Evolutionary conservation across 805 yeast genomes (phyloP).

Genomic region (Wickerhamiella kurtzmanii): DNA sequence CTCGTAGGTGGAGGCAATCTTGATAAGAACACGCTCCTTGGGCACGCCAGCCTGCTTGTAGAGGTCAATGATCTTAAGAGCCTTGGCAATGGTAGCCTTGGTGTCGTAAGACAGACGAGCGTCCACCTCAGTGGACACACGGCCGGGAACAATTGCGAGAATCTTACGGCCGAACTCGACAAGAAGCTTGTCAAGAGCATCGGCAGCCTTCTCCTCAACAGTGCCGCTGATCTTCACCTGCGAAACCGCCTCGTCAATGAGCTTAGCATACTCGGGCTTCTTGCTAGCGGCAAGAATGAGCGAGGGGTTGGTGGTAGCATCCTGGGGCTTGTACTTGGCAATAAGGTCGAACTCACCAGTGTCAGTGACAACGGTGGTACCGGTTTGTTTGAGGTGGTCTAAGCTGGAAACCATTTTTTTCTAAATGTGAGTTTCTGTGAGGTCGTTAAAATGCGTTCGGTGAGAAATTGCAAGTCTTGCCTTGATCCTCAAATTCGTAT

Average conservation of each 20-base stretch:
- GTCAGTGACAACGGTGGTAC: constrained; percentile 95
- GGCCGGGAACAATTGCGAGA: constrained; percentile 90
- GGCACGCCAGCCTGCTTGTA: constrained; percentile 74
- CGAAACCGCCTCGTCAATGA: constrained; percentile 82
- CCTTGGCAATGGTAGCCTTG: constrained; percentile 87
- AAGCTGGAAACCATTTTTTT: constrained; percentile 47
- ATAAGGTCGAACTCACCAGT: constrained; percentile 97
- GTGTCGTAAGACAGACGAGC: constrained; percentile 95
- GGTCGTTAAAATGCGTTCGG: too few relatives aligned
- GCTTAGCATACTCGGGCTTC: constrained; percentile 74
- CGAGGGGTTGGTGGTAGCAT: constrained; percentile 98
- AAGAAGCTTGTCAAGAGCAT: constrained; percentile 81
- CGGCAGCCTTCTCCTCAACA: constrained; percentile 46
- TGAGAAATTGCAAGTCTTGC: too few relatives aligned
- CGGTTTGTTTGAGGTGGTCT: constrained; percentile 86
- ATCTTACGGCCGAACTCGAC: constrained; percentile 95
- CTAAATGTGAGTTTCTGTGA: too few relatives aligned
- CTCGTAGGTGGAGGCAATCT: constrained; percentile 97
- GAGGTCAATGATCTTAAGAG: constrained; percentile 73
- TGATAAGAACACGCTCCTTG: constrained; percentile 86
- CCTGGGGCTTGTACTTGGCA: constrained; percentile 97
- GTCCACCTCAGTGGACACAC: constrained; percentile 98
- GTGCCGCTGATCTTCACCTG: constrained; percentile 47
- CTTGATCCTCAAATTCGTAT: too few relatives aligned
- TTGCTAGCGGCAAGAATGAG: constrained; percentile 90